Percentiles rank a stretch among this genome's conserved stretches.
These are phyloP conservation scores for Kwoniella dejecticola DNA, from an alignment of 768 basidiomycete species.

Conservation along the genomic window DNA sequence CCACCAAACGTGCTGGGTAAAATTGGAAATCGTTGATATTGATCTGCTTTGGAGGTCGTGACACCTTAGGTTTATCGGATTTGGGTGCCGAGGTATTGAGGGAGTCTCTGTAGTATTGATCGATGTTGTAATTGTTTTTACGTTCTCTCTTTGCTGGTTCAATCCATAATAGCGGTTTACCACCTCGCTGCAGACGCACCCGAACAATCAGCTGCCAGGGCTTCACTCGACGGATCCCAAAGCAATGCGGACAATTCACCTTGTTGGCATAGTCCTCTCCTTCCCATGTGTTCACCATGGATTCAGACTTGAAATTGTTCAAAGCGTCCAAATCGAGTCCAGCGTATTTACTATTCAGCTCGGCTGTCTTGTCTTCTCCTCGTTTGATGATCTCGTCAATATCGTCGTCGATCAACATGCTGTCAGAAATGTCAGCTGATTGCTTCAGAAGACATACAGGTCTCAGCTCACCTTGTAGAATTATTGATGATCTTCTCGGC, in stretches of 20 bases:
- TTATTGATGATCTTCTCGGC: constrained; percentile 94
- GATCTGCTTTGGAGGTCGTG: constrained; percentile 85
- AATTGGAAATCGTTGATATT: constrained; percentile 93
- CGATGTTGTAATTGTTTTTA: constrained; percentile 83
- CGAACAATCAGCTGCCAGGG: constrained; percentile 11
- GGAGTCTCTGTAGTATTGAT: constrained; percentile 92
- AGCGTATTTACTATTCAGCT: constrained; percentile 89
- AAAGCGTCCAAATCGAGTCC: constrained; percentile 90
- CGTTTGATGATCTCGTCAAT: constrained; percentile 90
- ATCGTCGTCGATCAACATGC: constrained; percentile 77
- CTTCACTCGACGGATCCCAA: neutral
- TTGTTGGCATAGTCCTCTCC: constrained; percentile 82
- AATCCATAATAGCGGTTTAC: constrained; percentile 59
- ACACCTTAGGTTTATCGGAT: constrained; percentile 72
- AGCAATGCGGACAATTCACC: constrained; percentile 57
- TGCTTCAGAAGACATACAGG: neutral
- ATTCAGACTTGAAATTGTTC: constrained; percentile 95
- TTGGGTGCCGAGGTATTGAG: constrained; percentile 78
- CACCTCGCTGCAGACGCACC: constrained; percentile 14
- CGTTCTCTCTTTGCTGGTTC: constrained; percentile 92
- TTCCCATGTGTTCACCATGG: constrained; percentile 84
- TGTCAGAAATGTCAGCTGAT: constrained; percentile 50
- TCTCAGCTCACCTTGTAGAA: constrained; percentile 65
- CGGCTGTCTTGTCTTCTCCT: constrained; percentile 85
- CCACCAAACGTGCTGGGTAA: constrained; percentile 76